Evolutionary conservation across 1,284 basidiomycete genomes (phyloP).

Genomic region (Malassezia pachydermatis): DNA sequence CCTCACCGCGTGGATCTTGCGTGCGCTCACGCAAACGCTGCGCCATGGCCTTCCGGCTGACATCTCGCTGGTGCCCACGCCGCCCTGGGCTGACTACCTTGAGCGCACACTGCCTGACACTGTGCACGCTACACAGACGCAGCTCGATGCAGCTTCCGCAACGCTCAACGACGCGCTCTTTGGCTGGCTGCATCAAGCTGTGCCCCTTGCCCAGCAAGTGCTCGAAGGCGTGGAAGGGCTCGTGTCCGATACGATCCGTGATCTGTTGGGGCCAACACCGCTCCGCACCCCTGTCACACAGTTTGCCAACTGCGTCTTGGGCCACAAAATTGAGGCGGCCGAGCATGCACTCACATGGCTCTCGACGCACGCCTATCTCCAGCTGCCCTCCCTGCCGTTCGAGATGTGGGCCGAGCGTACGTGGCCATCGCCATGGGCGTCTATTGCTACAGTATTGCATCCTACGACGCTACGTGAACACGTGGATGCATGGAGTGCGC

Average conservation of each 20-base stretch:
- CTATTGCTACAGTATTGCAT: too few relatives aligned
- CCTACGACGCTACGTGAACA: neutral
- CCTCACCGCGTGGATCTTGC: too few relatives aligned
- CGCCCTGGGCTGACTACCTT: too few relatives aligned
- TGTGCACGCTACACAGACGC: neutral
- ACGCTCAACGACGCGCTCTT: neutral
- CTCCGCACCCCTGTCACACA: conserved; percentile 5
- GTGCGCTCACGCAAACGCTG: too few relatives aligned
- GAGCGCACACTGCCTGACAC: too few relatives aligned
- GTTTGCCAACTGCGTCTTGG: conserved; percentile 12
- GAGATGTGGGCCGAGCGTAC: neutral
- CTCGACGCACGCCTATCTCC: neutral
- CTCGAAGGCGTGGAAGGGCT: conserved; percentile 6
- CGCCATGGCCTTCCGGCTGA: too few relatives aligned
- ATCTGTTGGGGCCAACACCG: conserved; percentile 9
- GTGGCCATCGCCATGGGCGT: neutral
- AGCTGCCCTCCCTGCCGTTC: conserved; percentile 1
- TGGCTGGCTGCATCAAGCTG: conserved; percentile 3
- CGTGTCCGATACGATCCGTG: conserved; percentile 7
- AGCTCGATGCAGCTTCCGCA: neutral
- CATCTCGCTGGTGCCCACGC: too few relatives aligned
- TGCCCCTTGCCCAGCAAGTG: neutral
- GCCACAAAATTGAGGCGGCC: conserved; percentile 7
- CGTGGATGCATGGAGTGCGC: neutral
- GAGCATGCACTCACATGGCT: neutral